Base-by-base conservation (phyloP, 495 filamentous ascomycete species). In the Xylaria scruposa region DNA sequence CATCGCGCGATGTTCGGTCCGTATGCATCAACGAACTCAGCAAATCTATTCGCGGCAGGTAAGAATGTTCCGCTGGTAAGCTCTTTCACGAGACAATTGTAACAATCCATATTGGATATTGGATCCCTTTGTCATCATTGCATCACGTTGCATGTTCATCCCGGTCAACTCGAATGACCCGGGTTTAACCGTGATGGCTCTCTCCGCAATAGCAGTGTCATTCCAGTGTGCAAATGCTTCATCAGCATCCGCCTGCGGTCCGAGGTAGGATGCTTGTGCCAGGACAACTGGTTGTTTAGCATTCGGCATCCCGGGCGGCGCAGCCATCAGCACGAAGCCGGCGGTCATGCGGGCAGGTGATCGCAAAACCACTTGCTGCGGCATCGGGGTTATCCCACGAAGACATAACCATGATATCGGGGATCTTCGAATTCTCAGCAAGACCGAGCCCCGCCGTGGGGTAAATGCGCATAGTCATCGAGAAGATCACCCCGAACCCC, bases 401-500 rank as follows among this genome's bases (percentile, higher is more conserved):
- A 26, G 72, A 70, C 13, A 74, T 56, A 2, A 66, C 19, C 47
- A 53, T 60, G 29, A 72, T 72, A 2, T 36, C 60, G 63, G 71
- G 71, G 31, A 70, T 62, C 56, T 54, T 65, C 31, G 46, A 24
- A 4, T 46, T 51, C 2, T 46, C 64, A 9, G 54, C 38, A 49
- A 76, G 72, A 6, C 54, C 36, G 17, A 76, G 62, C 47, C 38
- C 58, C 46, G 68, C 59, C 17, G 73, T 72, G 17, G 85, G 86
- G 17, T 85, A 83, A 36, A 87, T 83, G 51, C 85, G 85, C 81
- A 87, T 84, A 2, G 82, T 85, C 67, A 88, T 66, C 53, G 85
- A 85, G n/a, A 80, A 81, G 24, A 89, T 80, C 40, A 86, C 85
- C 17, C 86, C 85, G 24, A 81, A 80, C 10, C 81, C 82, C 49